Conservation (phyloP, 1,284 basidiomycete species). For the Puccinia horiana region DNA sequence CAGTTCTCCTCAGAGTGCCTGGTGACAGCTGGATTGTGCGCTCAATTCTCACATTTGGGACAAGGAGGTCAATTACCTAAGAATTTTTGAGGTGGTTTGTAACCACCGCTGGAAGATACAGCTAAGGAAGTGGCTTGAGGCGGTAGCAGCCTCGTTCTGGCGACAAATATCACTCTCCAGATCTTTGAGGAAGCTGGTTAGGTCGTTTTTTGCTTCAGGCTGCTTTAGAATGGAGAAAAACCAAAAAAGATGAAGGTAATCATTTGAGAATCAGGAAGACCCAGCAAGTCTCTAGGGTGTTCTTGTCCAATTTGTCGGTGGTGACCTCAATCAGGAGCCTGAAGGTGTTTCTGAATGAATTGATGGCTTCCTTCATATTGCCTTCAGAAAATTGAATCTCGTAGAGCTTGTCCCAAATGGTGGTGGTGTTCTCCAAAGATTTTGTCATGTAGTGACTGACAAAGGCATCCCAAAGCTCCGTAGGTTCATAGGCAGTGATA, state of each 20-base stretch:
- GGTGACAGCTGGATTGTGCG: conserved; percentile 8
- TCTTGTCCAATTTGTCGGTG: not conserved
- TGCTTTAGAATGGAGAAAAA: not conserved
- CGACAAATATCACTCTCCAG: not conserved
- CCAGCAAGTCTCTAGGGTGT: not conserved
- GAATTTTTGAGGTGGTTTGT: not conserved
- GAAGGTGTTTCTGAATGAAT: not conserved
- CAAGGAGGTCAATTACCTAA: not conserved
- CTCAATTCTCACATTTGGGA: not conserved
- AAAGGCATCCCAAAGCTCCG: not conserved
- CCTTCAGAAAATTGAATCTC: not conserved
- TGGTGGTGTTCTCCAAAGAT: not conserved
- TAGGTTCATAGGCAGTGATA: not conserved
- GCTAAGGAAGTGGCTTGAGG: not conserved
- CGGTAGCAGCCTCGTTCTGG: not conserved
- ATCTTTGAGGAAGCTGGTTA: not conserved
- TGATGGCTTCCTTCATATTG: conserved; percentile 4
- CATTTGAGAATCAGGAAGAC: not conserved
- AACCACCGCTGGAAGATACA: not conserved
- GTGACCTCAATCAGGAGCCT: not conserved
- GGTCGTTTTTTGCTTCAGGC: not conserved
- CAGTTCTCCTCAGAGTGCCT: conserved; percentile 1
- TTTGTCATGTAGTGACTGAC: not conserved
- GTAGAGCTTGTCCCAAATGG: not conserved
- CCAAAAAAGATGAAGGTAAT: not conserved